Conservation (phyloP, 2,329 filamentous ascomycete genomes). For the Clonostachys solani region DNA sequence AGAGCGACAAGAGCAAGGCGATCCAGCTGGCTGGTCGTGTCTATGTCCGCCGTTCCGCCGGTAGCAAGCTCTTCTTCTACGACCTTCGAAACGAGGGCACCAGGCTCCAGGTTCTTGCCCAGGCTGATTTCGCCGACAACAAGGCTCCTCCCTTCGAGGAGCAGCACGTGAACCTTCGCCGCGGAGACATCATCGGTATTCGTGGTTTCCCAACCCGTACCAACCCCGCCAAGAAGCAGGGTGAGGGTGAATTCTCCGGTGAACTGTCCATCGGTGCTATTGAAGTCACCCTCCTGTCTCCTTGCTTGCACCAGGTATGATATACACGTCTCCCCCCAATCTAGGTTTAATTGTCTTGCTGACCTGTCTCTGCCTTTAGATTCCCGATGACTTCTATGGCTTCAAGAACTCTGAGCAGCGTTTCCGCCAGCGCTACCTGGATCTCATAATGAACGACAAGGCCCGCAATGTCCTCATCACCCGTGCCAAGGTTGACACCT, state of each 20-base stretch:
- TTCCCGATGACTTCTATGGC: conserved; percentile 83
- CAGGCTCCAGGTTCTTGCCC: conserved; percentile 89
- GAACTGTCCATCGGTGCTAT: conserved; percentile 92
- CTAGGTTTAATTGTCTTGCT: not conserved
- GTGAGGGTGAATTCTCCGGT: conserved; percentile 62
- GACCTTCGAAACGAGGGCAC: conserved; percentile 52
- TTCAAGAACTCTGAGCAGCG: conserved; percentile 95
- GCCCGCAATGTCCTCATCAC: conserved; percentile 81
- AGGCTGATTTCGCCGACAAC: conserved; percentile 72
- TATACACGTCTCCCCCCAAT: conserved; percentile 37
- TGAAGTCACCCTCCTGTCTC: conserved; percentile 80
- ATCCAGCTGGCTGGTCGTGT: conserved; percentile 81
- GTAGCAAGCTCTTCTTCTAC: conserved; percentile 88
- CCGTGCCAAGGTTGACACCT: conserved; percentile 81
- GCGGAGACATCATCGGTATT: conserved; percentile 85
- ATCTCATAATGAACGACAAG: conserved; percentile 93
- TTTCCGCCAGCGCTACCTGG: conserved; percentile 89
- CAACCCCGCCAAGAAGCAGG: conserved; percentile 82
- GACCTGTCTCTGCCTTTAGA: conserved; percentile 8
- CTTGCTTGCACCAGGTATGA: conserved; percentile 69
- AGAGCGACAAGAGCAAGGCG: conserved; percentile 70
- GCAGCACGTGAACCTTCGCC: conserved; percentile 83
- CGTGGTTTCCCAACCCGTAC: conserved; percentile 50
- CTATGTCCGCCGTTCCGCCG: conserved; percentile 79
- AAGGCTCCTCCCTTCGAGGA: conserved; percentile 68